Conservation (phyloP, 768 basidiomycete genomes). For the Mrakia gelida region DNA sequence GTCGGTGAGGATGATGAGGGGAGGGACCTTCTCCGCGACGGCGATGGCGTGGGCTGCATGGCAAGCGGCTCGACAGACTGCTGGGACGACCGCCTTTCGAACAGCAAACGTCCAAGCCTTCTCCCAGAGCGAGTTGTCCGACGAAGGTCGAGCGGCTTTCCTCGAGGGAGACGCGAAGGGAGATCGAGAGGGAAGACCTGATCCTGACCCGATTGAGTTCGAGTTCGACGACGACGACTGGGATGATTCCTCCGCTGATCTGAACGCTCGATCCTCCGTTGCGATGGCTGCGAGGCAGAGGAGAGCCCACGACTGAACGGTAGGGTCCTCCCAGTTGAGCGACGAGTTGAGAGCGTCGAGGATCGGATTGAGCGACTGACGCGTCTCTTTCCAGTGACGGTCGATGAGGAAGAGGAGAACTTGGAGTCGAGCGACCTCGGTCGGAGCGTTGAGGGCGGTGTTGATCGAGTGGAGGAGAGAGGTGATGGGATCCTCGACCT, state of each 20-base stretch:
- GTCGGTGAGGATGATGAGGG: conserved; percentile 54
- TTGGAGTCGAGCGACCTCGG: conserved; percentile 57
- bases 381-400: conserved; percentile 66
- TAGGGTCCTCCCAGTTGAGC: conserved; percentile 60
- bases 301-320: conserved; percentile 78
- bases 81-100: conserved; percentile 63
- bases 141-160: background rate
- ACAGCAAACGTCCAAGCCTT: conserved; percentile 76
- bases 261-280: conserved; percentile 16
- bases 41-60: conserved; percentile 62
- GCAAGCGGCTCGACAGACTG: conserved; percentile 73
- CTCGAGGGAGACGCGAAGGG: conserved; percentile 14
- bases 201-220: no score
- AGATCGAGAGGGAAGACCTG: background rate
- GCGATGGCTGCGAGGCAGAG: conserved; percentile 72
- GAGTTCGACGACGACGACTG: background rate
- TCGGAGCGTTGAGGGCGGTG: conserved; percentile 40
- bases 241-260: background rate
- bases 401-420: conserved; percentile 78
- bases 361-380: conserved; percentile 47
- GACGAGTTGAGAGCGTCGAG: conserved; percentile 57
- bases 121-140: conserved; percentile 54
- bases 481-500: conserved; percentile 35
- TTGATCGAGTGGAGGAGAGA: conserved; percentile 18
- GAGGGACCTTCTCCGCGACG: conserved; percentile 34